Conservation (phyloP, 805 yeast species). For the Spathaspora gorwiae region DNA sequence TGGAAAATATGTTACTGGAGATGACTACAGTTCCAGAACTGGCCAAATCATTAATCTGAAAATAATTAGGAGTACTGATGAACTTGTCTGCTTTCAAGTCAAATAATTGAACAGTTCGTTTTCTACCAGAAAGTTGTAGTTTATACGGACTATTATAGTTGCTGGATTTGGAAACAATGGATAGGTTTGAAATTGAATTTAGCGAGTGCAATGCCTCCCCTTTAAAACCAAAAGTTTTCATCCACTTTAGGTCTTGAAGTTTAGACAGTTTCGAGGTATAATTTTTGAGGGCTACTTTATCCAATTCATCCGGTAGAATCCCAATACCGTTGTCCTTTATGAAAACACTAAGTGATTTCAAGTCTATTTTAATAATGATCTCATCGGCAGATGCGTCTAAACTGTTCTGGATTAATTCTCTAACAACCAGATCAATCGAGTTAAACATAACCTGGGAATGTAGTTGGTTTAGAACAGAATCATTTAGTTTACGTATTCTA, state of each 20-base stretch:
- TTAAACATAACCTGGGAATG: slow-evolving; percentile 32
- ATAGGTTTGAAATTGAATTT: slow-evolving; percentile 41
- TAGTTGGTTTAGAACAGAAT: slow-evolving; percentile 9
- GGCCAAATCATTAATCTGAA: slow-evolving; percentile 1
- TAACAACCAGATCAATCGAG: slow-evolving; percentile 37
- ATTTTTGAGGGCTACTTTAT: slow-evolving; percentile 41
- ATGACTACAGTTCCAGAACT: slow-evolving; percentile 36
- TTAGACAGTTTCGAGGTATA: slow-evolving; percentile 51
- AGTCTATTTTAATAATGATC: slow-evolving; percentile 32
- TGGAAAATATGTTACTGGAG: slow-evolving; percentile 37
- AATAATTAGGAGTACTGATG: not conserved
- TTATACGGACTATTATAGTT: not conserved
- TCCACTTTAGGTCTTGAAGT: slow-evolving; percentile 31
- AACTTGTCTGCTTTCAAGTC: not conserved
- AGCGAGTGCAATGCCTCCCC: slow-evolving; percentile 68
- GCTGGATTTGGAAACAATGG: slow-evolving; percentile 41
- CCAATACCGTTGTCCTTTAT: slow-evolving; percentile 76
- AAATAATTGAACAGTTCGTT: not conserved
- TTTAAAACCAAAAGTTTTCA: slow-evolving; percentile 58
- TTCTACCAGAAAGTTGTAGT: not conserved
- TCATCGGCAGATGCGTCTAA: slow-evolving; percentile 48
- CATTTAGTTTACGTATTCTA: slow-evolving; percentile 10
- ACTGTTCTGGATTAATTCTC: slow-evolving; percentile 52
- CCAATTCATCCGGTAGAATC: slow-evolving; percentile 45
- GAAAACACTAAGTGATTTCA: slow-evolving; percentile 23